Evolutionary conservation across 1,284 basidiomycete genomes (phyloP).

Genomic region (Tilletiaria anomala): DNA sequence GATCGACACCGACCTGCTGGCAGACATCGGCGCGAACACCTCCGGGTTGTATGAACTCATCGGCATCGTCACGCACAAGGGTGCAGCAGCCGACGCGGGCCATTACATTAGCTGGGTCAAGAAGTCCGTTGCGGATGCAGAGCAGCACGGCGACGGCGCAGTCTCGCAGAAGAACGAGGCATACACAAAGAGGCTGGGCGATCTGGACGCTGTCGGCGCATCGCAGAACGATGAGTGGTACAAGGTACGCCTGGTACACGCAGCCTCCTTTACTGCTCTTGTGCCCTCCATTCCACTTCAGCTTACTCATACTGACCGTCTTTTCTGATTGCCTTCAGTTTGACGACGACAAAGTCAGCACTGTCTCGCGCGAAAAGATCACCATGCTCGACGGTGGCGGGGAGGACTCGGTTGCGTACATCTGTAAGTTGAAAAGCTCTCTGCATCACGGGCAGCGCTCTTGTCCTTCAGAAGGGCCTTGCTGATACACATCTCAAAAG

Average conservation of each 20-base stretch:
- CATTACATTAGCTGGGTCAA: constrained; percentile 78
- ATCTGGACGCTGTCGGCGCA: constrained; percentile 10
- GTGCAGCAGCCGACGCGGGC: constrained; percentile 78
- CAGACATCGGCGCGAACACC: constrained; percentile 57
- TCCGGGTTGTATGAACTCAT: constrained; percentile 72
- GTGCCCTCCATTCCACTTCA: no score
- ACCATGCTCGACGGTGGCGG: constrained; percentile 29
- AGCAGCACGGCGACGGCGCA: constrained; percentile 1
- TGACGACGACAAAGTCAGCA: constrained; percentile 33
- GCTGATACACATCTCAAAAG: no score
- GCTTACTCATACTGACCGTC: no score
- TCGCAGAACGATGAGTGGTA: no score
- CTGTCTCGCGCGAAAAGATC: constrained; percentile 31
- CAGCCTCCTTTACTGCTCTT: neutral
- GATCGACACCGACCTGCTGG: constrained; percentile 52
- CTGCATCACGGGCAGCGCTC: no score
- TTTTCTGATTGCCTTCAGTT: constrained; percentile 11
- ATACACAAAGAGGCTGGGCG: constrained; percentile 3
- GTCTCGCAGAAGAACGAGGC: neutral
- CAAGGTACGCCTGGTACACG: constrained; percentile 5
- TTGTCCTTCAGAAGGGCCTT: no score
- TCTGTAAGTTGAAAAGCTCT: no score
- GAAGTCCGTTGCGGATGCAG: constrained; percentile 13
- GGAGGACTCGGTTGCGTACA: constrained; percentile 36
- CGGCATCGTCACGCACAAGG: constrained; percentile 94